Base-by-base conservation (phyloP, 73 alveolate genomes). In the Blepharisma japonicum region DNA sequence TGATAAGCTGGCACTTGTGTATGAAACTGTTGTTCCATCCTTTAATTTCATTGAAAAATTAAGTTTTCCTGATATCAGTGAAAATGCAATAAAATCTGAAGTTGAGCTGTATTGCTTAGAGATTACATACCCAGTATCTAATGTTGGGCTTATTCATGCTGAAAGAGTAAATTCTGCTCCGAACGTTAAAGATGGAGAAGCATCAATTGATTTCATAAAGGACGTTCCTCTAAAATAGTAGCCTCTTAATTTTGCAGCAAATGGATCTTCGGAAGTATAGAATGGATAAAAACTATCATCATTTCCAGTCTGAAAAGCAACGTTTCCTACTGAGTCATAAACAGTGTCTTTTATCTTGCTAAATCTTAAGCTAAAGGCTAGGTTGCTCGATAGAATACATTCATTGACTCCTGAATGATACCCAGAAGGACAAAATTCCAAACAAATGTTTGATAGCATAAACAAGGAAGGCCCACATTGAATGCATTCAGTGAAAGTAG, bases 341-440 rank as follows among this genome's bases (percentile, higher is more conserved):
- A 61, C 74, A 1, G 46, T 18, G 5, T 61, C 74, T 5, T n/a
- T 9, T n/a, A 61, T 61, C 23, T 61, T 0, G 11, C 0, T 39
- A 2, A 61, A 2, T 14, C 11, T 25, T 18, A 61, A 9, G 23
- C 47, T 20, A 5, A 61, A 61, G 0, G 5, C 47, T 8, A 20
- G 5, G 4, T 39, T 48, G 4, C 5, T 39, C 2, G 23, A n/a
- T 51, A 51, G 4, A 61, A 1, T 61, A 4, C 74, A 61, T 61
- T n/a, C 6, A 20, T n/a, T 18, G n/a, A 2, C 74, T 2, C 1
- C 14, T 14, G 4, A 0, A 20, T 2, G 2, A 5, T 61, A 61
- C 2, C 74, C 74, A 61, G 74, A 20, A 61, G 74, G 74, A 61
- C 74, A 61, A 25, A 25, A 18, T 18, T 14, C 14, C 74, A 18